Conservation (phyloP, 2,329 filamentous ascomycete species). For the Penicillium polonicum region DNA sequence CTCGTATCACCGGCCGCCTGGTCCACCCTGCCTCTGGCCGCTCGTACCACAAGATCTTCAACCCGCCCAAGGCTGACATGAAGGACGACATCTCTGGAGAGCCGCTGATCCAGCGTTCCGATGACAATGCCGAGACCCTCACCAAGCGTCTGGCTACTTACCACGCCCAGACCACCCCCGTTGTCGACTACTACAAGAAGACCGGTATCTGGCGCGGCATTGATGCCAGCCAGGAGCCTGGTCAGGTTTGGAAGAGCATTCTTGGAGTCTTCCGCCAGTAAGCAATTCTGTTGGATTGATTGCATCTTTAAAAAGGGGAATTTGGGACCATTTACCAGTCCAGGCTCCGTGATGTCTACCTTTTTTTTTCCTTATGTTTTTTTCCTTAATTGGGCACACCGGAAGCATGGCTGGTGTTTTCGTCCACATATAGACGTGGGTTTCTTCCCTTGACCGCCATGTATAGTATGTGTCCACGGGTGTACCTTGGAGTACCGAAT, state of each 20-base stretch:
- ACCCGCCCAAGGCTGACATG: conserved; percentile 92
- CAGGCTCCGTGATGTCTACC: conserved; percentile 14
- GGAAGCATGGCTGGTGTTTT: conserved; percentile 16
- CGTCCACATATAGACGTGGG: conserved; percentile 26
- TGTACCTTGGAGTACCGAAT: conserved; percentile 21
- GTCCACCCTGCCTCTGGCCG: conserved; percentile 94
- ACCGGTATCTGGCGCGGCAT: conserved; percentile 95
- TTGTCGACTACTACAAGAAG: conserved; percentile 95
- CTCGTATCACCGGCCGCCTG: conserved; percentile 93
- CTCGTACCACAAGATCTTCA: conserved; percentile 98
- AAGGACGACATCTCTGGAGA: conserved; percentile 96
- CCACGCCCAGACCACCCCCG: conserved; percentile 88
- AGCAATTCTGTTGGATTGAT: conserved; percentile 27
- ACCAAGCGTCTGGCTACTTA: conserved; percentile 94
- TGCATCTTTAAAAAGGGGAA: conserved; percentile 55
- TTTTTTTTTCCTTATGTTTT: conserved; percentile 24
- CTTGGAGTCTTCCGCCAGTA: conserved; percentile 74
- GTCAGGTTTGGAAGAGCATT: conserved; percentile 92
- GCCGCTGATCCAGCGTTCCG: conserved; percentile 90
- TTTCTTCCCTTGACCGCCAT: conserved; percentile 24
- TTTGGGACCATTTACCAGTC: conserved; percentile 12
- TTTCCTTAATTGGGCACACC: conserved; percentile 16
- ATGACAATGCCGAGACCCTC: conserved; percentile 94
- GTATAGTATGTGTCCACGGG: conserved; percentile 32
- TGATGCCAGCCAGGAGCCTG: conserved; percentile 93